Conservation (phyloP, 495 filamentous ascomycete species). For the Talaromyces wortmannii region DNA sequence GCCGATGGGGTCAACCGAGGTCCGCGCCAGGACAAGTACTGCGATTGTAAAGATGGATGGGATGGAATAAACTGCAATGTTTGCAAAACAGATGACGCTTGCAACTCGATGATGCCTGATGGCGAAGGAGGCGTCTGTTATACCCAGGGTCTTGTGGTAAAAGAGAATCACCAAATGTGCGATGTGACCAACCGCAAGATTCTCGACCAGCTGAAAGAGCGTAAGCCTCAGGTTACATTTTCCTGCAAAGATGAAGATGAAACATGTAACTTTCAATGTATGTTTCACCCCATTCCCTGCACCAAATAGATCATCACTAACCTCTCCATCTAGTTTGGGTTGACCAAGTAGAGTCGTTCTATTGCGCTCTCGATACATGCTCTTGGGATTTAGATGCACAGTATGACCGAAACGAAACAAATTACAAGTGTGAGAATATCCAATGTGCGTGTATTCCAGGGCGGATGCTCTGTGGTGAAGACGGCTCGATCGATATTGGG, state of each 20-base stretch:
- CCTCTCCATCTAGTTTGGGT: slow-evolving; percentile 70
- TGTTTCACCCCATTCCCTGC: slow-evolving; percentile 15
- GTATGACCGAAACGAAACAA: slow-evolving; percentile 68
- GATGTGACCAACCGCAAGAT: slow-evolving; percentile 95
- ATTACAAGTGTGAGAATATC: slow-evolving; percentile 77
- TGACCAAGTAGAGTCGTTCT: slow-evolving; percentile 89
- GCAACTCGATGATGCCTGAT: slow-evolving; percentile 75
- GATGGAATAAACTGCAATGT: slow-evolving; percentile 99
- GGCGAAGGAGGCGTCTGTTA: slow-evolving; percentile 83
- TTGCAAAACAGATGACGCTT: slow-evolving; percentile 75
- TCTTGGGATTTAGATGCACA: slow-evolving; percentile 60
- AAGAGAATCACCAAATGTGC: slow-evolving; percentile 96
- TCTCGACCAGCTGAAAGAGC: slow-evolving; percentile 70
- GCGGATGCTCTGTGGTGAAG: slow-evolving; percentile 87
- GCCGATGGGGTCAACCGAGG: slow-evolving; percentile 69
- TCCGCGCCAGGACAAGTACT: slow-evolving; percentile 58
- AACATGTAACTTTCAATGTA: slow-evolving; percentile 91
- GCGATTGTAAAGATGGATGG: slow-evolving; percentile 92
- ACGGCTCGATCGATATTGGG: slow-evolving; percentile 83
- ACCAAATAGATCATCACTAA: slow-evolving; percentile 24
- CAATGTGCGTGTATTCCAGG: slow-evolving; percentile 82
- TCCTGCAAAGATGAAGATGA: slow-evolving; percentile 67
- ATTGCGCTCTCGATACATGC: slow-evolving; percentile 82
- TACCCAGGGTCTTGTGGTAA: slow-evolving; percentile 79
- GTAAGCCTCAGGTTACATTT: slow-evolving; percentile 89